Evolutionary conservation across 257 asterid genomes (phyloP), one percentile per base, ranked within the genome.

Genomic region (Echium plantagineum): DNA sequence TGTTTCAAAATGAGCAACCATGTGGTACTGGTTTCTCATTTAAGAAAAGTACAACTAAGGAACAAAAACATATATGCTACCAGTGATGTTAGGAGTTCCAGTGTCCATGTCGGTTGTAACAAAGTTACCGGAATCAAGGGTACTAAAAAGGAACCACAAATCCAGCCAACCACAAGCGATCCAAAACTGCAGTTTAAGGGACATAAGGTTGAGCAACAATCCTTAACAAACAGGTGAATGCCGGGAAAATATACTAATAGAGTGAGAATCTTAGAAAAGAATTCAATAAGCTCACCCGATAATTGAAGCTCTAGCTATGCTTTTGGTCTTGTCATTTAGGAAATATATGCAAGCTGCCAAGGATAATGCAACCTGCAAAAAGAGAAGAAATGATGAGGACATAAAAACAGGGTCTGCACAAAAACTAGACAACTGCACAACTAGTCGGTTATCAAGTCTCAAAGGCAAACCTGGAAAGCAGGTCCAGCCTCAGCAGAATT

Each of bases 401-500:
- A 56, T 2, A 56, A 56, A 10, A n/a, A n/a, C n/a, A n/a, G n/a
- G n/a, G n/a, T n/a, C n/a, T n/a, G n/a, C n/a, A n/a, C n/a, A n/a
- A n/a, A n/a, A n/a, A n/a, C n/a, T n/a, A n/a, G n/a, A n/a, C n/a
- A n/a, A n/a, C n/a, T n/a, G n/a, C n/a, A n/a, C 5, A 28, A 28
- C 32, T 3, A 28, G 32, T 28, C 7, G 5, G 5, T 28, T 0
- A 28, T 28, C 32, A 62, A 19, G 58, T 62, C 12, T 31, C n/a
- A 58, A 18, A 26, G 57, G 35, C 74, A 57, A 64, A 91, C 98
- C 98, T 91, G 98, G 78, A 91, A 91, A 61, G 98, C 96, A 59
- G 98, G 98, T 55, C 98, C 98, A 63, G 96, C 89, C 72, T 90
- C 96, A 67, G 96, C 91, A 58, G 96, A 85, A 73, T 89, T 93